Conservation (phyloP, 148 eudicot species). For the Chenopodium suecicum region DNA sequence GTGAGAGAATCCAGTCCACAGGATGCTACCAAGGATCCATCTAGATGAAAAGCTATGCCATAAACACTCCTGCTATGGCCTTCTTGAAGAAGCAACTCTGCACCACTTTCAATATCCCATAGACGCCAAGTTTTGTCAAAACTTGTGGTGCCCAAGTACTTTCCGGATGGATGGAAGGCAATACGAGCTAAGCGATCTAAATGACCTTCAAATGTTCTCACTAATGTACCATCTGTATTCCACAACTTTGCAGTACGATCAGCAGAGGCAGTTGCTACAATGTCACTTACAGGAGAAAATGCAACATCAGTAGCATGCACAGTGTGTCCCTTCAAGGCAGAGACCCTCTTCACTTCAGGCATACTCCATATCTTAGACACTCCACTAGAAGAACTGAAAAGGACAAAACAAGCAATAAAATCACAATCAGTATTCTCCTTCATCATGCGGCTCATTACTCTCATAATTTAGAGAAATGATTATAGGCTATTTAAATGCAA, state of each 20-base stretch:
- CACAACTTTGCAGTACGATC: slow-evolving; percentile 84
- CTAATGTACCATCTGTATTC: slow-evolving; percentile 58
- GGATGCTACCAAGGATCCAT: slow-evolving; percentile 89
- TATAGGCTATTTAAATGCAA: not conserved
- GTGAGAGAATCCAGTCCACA: slow-evolving; percentile 91
- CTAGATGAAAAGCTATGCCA: slow-evolving; percentile 78
- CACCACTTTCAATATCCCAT: slow-evolving; percentile 84
- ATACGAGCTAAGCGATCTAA: slow-evolving; percentile 88
- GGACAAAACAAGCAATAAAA: slow-evolving; percentile 10
- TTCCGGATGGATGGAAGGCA: slow-evolving; percentile 89
- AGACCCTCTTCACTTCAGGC: slow-evolving; percentile 64
- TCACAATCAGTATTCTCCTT: slow-evolving; percentile 3
- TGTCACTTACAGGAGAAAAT: slow-evolving; percentile 68
- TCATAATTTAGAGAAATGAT: not conserved
- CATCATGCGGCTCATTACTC: slow-evolving; percentile 2
- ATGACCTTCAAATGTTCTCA: slow-evolving; percentile 78
- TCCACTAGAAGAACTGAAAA: slow-evolving; percentile 67
- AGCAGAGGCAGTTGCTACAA: slow-evolving; percentile 87
- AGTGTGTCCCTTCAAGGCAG: slow-evolving; percentile 80
- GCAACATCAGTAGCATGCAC: slow-evolving; percentile 81
- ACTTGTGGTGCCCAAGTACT: slow-evolving; percentile 90
- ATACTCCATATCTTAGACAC: slow-evolving; percentile 91
- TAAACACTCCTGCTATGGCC: slow-evolving; percentile 95
- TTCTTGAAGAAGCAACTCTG: slow-evolving; percentile 93
- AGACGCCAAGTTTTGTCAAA: slow-evolving; percentile 97